A percentile compares a stretch with the other conserved stretches of the same genome.
These are phyloP conservation scores for Ananas comosus DNA, from an alignment of 176 grass and related monocot species.

Conservation along the genomic window DNA sequence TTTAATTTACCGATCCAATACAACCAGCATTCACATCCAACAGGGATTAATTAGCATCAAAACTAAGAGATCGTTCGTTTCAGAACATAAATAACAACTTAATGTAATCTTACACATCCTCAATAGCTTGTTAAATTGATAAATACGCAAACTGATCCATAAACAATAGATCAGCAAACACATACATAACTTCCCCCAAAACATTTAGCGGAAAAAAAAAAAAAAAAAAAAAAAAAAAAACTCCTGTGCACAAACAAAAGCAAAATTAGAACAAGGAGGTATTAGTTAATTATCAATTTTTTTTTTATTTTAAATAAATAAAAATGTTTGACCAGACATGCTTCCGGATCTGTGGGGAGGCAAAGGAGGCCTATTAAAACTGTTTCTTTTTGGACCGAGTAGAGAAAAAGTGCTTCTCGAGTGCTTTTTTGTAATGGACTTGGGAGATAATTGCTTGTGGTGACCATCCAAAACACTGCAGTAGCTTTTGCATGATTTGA, in stretches of 20 bases:
- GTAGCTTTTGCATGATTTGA: constrained; percentile 10
- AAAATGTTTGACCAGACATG: constrained; percentile 7
- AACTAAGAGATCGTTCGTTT: no score
- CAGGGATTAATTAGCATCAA: no score
- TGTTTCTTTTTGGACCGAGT: constrained; percentile 12
- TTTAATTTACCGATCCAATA: no score
- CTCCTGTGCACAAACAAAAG: constrained; percentile 10
- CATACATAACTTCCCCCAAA: background rate
- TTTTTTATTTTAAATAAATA: constrained; percentile 22
- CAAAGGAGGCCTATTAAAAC: constrained; percentile 16
- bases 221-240: constrained; percentile 11
- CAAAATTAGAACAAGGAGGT: constrained; percentile 11
- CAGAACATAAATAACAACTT: background rate
- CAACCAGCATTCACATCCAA: no score
- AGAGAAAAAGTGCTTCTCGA: constrained; percentile 16
- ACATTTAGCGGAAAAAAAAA: background rate
- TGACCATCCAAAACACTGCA: background rate
- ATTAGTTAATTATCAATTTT: constrained; percentile 11
- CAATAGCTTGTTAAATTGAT: background rate
- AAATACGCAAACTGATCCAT: background rate
- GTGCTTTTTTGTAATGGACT: constrained; percentile 24
- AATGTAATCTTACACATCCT: background rate
- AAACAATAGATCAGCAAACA: constrained; percentile 11
- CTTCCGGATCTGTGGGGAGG: constrained; percentile 15
- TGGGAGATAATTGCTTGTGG: constrained; percentile 11